Conservation (phyloP, 176 grass and related monocot genomes). For the Metroxylon sagu region DNA sequence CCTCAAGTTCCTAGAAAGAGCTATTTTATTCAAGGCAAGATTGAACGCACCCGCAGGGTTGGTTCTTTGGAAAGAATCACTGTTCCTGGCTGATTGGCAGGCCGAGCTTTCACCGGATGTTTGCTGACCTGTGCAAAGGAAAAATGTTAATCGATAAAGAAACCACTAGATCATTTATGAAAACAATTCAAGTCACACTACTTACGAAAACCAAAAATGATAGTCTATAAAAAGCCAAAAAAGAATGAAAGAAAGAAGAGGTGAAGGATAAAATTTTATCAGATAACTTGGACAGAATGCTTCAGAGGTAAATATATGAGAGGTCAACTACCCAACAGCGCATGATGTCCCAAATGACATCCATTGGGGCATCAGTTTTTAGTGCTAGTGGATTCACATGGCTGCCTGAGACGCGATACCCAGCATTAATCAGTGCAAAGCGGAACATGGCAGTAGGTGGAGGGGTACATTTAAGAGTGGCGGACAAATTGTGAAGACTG, state of each 20-base stretch:
- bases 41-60: conserved; percentile 47
- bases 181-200: not conserved
- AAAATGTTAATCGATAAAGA: not conserved
- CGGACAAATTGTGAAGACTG: conserved; percentile 82
- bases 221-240: not conserved
- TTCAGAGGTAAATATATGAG: too few relatives aligned
- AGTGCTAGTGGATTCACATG: conserved; percentile 68
- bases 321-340: conserved; percentile 66
- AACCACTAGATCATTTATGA: not conserved
- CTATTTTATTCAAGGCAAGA: not conserved
- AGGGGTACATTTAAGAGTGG: conserved; percentile 82
- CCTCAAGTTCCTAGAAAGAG: too few relatives aligned
- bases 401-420: conserved; percentile 79
- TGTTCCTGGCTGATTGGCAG: conserved; percentile 41
- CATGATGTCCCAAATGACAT: conserved; percentile 99
- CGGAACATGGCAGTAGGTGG: conserved; percentile 73
- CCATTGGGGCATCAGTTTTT: conserved; percentile 88
- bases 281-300: too few relatives aligned
- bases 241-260: conserved; percentile 11
- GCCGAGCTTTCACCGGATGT: conserved; percentile 83
- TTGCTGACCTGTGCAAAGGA: conserved; percentile 57
- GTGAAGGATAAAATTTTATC: too few relatives aligned
- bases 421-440: conserved; percentile 90
- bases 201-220: conserved; percentile 4
- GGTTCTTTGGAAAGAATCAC: conserved; percentile 73